Evolutionary conservation across 2,329 filamentous ascomycete genomes (phyloP).

Genomic region (Ascochyta rabiei): DNA sequence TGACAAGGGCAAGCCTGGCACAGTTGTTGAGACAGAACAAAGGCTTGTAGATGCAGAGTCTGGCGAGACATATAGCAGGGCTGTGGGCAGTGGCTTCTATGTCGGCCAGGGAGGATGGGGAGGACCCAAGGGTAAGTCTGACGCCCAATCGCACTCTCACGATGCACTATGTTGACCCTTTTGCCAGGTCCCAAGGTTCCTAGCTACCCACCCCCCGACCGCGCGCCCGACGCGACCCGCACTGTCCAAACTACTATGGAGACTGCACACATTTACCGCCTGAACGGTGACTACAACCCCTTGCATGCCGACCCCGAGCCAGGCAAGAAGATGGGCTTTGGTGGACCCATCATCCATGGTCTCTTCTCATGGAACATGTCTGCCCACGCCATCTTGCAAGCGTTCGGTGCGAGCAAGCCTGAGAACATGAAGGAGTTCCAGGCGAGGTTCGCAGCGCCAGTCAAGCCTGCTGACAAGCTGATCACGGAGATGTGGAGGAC

Average conservation of each 20-base stretch:
- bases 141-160: not conserved
- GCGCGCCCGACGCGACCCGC: constrained; percentile 72
- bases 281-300: constrained; percentile 95
- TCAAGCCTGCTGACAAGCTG: constrained; percentile 82
- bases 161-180: not conserved
- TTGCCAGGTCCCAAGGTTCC: constrained; percentile 68
- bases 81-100: constrained; percentile 75
- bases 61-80: constrained; percentile 73
- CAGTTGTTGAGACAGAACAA: constrained; percentile 80
- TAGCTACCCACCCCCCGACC: constrained; percentile 78
- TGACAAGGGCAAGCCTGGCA: constrained; percentile 85
- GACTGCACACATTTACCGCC: constrained; percentile 66
- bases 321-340: constrained; percentile 87
- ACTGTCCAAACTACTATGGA: constrained; percentile 73
- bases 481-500: constrained; percentile 82
- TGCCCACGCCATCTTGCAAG: constrained; percentile 73
- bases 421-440: constrained; percentile 87
- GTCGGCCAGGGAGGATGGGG: constrained; percentile 85
- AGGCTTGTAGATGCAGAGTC: constrained; percentile 72
- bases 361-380: constrained; percentile 86
- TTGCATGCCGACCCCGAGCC: constrained; percentile 87
- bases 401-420: constrained; percentile 77
- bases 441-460: constrained; percentile 83
- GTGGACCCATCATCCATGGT: constrained; percentile 86
- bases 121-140: constrained; percentile 75